These are phyloP conservation scores for Penicillium aurantiogriseum DNA, from an alignment of 2,329 filamentous ascomycete species.

Conservation along the genomic window DNA sequence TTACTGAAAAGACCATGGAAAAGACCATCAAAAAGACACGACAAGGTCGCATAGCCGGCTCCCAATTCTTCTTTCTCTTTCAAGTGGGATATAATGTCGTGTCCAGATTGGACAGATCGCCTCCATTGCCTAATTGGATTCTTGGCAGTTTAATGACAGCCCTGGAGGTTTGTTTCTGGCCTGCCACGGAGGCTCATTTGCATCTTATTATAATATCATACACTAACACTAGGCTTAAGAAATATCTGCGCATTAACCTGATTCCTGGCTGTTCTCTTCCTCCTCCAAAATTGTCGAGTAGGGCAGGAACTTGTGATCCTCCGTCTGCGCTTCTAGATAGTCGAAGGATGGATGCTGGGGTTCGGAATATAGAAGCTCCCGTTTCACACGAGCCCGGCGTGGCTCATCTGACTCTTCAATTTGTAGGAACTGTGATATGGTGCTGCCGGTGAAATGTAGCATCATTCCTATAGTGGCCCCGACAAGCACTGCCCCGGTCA, in stretches of 20 bases:
- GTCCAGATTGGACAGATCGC: background rate
- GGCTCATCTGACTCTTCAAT: conserved; percentile 22
- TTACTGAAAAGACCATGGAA: no score
- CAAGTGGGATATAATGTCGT: background rate
- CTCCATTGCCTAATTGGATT: background rate
- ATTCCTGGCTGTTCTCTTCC: conserved; percentile 29
- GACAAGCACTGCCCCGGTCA: conserved; percentile 59
- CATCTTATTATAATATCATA: background rate
- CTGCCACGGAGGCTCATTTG: background rate
- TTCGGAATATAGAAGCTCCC: background rate
- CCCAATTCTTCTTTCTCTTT: no score
- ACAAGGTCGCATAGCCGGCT: no score
- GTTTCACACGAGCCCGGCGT: background rate
- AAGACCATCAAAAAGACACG: no score
- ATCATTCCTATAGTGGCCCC: conserved; percentile 63
- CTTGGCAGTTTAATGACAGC: background rate
- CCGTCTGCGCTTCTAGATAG: conserved; percentile 17
- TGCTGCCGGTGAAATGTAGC: conserved; percentile 57
- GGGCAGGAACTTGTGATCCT: conserved; percentile 16
- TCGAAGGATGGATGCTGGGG: conserved; percentile 11
- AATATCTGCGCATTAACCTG: conserved; percentile 4
- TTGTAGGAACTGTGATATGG: conserved; percentile 52
- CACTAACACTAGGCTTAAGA: background rate
- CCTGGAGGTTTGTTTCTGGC: background rate
- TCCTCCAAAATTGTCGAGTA: conserved; percentile 34